phyloP scores from a whole-genome alignment of 2,329 filamentous ascomycete species.

The Monosporascus cannonballus region DNA sequence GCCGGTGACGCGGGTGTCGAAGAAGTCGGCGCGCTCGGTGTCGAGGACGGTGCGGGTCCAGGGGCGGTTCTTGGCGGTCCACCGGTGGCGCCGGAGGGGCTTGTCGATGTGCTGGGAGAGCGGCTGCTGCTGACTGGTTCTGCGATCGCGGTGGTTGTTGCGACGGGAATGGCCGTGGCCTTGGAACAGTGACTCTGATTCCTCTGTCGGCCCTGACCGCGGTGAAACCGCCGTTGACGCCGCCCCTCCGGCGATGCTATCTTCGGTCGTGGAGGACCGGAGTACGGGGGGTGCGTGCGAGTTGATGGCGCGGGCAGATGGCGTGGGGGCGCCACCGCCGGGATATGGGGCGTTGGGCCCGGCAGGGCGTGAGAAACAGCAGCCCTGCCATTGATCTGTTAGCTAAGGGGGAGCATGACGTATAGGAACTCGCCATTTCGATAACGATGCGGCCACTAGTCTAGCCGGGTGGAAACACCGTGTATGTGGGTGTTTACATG shows the following conservation, averaged over 20 bases:
- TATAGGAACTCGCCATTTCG: too few relatives aligned
- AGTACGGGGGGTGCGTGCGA: constrained; percentile 21
- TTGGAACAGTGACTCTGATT: constrained; percentile 5
- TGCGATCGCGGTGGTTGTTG: constrained; percentile 8
- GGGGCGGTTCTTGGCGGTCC: constrained; percentile 54
- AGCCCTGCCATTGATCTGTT: constrained; percentile 37
- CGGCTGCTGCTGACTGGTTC: constrained; percentile 30
- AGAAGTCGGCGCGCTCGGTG: constrained; percentile 74
- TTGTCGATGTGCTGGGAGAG: constrained; percentile 63
- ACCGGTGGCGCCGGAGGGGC: constrained; percentile 59
- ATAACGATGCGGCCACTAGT: too few relatives aligned
- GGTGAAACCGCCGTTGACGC: neutral
- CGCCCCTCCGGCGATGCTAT: constrained; percentile 12
- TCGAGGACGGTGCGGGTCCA: constrained; percentile 69
- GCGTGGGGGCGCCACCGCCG: constrained; percentile 38
- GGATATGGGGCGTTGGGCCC: constrained; percentile 50
- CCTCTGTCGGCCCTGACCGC: neutral
- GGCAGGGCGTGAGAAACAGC: constrained; percentile 49
- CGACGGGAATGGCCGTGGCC: constrained; percentile 10
- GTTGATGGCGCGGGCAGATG: constrained; percentile 50
- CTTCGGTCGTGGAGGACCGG: constrained; percentile 26
- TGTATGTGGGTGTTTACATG: too few relatives aligned
- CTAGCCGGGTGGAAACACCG: too few relatives aligned
- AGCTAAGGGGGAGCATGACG: too few relatives aligned
- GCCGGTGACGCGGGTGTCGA: constrained; percentile 81